Conservation (phyloP, 768 basidiomycete genomes). For the Phylloporus rhodoxanthus region DNA sequence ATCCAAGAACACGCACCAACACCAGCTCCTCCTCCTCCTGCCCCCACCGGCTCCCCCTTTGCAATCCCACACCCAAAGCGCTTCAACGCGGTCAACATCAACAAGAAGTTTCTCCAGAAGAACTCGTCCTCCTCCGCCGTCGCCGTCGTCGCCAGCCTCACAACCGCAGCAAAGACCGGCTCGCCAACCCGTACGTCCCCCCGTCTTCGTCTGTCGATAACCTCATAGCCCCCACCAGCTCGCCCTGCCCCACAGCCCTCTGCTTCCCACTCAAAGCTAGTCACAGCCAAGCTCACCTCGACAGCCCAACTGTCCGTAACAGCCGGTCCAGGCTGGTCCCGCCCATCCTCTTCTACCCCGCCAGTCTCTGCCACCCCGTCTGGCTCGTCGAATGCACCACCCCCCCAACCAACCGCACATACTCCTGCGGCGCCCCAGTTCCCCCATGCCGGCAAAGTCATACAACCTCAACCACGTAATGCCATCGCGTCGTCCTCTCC, state of each 20-base stretch:
- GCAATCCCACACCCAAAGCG: constrained; percentile 63
- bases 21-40: constrained; percentile 1
- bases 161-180: constrained; percentile 42
- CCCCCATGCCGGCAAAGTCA: constrained; percentile 57
- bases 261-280: constrained; percentile 68
- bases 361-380: constrained; percentile 49
- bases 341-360: constrained; percentile 68
- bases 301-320: constrained; percentile 51
- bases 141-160: constrained; percentile 39
- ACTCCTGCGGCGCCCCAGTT: constrained; percentile 42
- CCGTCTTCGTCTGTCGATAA: background rate
- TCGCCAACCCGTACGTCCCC: constrained; percentile 47
- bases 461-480: constrained; percentile 55
- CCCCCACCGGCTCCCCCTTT: constrained; percentile 16
- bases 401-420: constrained; percentile 42
- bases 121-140: constrained; percentile 53
- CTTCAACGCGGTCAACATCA: constrained; percentile 87
- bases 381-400: constrained; percentile 37
- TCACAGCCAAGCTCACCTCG: constrained; percentile 82
- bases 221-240: constrained; percentile 35
- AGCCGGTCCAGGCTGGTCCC: constrained; percentile 69
- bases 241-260: constrained; percentile 53
- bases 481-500: constrained; percentile 29
- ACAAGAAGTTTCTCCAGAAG: constrained; percentile 95
- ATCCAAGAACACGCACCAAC: constrained; percentile 13